Evolutionary conservation across 2,329 filamentous ascomycete genomes (phyloP).

Genomic region (Scorias spongiosa): DNA sequence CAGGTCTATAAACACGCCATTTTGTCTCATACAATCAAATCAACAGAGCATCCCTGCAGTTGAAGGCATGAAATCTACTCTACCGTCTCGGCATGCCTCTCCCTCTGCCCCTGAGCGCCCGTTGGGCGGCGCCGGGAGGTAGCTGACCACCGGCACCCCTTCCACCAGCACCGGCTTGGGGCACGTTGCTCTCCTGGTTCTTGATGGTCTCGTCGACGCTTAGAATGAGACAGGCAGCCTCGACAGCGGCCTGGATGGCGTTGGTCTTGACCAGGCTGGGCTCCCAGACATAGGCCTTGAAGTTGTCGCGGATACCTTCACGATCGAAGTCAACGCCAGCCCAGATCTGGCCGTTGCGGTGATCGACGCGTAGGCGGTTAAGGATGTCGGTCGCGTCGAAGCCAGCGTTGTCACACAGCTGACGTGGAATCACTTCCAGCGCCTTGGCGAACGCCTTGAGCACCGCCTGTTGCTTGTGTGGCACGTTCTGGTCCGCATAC

Average conservation of each 20-base stretch:
- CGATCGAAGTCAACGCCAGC: constrained; percentile 88
- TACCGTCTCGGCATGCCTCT: constrained; percentile 79
- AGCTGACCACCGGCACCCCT: constrained; percentile 14
- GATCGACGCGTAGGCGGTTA: constrained; percentile 89
- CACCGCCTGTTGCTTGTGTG: constrained; percentile 90
- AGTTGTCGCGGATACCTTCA: constrained; percentile 87
- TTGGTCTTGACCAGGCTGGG: constrained; percentile 93
- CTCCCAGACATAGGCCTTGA: constrained; percentile 95
- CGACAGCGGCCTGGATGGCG: constrained; percentile 86
- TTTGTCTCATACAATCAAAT: too few relatives aligned
- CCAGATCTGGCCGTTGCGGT: constrained; percentile 85
- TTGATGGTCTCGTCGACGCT: constrained; percentile 95
- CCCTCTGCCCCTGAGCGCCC: constrained; percentile 70
- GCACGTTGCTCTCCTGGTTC: constrained; percentile 82
- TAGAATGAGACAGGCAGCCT: constrained; percentile 88
- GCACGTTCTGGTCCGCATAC: constrained; percentile 83
- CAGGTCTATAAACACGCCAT: too few relatives aligned
- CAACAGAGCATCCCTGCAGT: too few relatives aligned
- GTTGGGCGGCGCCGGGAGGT: constrained; percentile 58
- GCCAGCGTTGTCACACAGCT: constrained; percentile 95
- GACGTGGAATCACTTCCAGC: constrained; percentile 87
- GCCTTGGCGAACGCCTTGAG: constrained; percentile 98
- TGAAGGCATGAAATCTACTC: too few relatives aligned
- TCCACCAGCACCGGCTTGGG: constrained; percentile 63
- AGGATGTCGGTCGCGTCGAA: constrained; percentile 98